Base-by-base conservation (phyloP, 192 early-diverging fungal genomes). In the Dimargaris cristalligena region DNA sequence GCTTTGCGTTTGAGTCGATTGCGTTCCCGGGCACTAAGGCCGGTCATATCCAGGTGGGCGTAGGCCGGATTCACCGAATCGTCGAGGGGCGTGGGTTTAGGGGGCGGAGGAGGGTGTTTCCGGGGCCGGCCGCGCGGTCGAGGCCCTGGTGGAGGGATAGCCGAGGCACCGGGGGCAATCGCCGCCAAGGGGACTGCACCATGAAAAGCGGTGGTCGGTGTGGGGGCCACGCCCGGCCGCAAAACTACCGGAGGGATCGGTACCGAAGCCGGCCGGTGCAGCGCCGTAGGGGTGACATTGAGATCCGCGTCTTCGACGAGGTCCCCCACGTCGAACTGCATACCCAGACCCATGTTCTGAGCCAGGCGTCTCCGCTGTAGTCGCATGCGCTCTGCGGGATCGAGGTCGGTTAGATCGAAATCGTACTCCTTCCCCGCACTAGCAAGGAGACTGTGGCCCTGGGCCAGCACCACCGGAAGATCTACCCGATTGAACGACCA, bases 401-500 rank as follows among this genome's bases (percentile, higher is more conserved):
- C 85, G 67, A 94, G 66, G 25, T 84, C 83, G 30, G 72, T 71
- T 52, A 88, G 65, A 64, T 84, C 89, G 23, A 86, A 71, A 58
- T 98, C 94, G 65, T 89, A 99, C 72, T 99, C 95, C 58, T 82
- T 81, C 32, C 95, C 95, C 6, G 89, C 88, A 30, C 83, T 87
- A 4, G 86, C 82, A 8, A 99, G 71, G 33, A 99, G 69, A 26
- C 85, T 70, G 30, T 77, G 77, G 4, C 92, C 93, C 49, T 85
- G 75, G 48, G 74, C 68, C 4, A 99, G 67, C 9, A 96, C 89
- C 26, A 74, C 78, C 18, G 77, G 81, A 32, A 99, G 83, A 68
- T 94, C 83, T 59, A 96, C 88, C 38, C 80, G 78, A 45, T 69
- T 73, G 69, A 98, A 98, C 31, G 78, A 67, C 61, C 90, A 69